Percentiles rank a stretch among this genome's conserved stretches.
phyloP scores from a whole-genome alignment of 2,329 filamentous ascomycete genomes.

The Stachybotrys echinatus region DNA sequence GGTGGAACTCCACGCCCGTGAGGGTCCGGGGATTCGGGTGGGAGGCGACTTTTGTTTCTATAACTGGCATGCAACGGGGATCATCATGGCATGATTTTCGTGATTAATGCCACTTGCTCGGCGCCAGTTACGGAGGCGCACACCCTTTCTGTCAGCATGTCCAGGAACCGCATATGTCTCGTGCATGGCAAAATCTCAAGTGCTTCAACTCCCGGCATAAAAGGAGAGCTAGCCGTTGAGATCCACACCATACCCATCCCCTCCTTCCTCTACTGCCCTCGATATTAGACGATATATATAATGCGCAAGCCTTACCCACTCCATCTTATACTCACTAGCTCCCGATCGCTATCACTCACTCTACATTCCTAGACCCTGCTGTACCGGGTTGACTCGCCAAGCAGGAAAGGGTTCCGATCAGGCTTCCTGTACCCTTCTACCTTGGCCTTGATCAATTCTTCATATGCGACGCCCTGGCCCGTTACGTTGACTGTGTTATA shows the following conservation, averaged over 20 bases:
- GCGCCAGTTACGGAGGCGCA: not conserved
- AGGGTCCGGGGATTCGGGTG: not conserved
- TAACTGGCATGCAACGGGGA: not conserved
- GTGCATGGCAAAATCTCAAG: not conserved
- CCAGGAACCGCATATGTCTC: conserved; percentile 1
- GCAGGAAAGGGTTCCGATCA: not conserved
- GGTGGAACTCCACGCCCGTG: not conserved
- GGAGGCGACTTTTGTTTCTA: not conserved
- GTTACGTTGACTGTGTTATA: not conserved
- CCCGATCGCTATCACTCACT: not conserved
- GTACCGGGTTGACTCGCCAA: not conserved
- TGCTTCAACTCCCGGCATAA: conserved; percentile 2
- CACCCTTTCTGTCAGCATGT: not conserved
- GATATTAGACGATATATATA: conserved; percentile 4
- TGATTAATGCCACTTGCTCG: not conserved
- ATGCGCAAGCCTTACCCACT: not conserved
- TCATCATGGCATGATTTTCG: not conserved
- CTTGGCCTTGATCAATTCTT: not conserved
- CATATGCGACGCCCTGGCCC: not conserved
- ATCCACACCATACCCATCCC: conserved; percentile 2
- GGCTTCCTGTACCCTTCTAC: not conserved
- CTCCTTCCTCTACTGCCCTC: not conserved
- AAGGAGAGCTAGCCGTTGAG: not conserved
- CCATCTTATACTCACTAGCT: not conserved
- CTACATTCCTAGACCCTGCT: not conserved